Conservation (phyloP, 2,329 filamentous ascomycete species). For the Hypomyces perniciosus region DNA sequence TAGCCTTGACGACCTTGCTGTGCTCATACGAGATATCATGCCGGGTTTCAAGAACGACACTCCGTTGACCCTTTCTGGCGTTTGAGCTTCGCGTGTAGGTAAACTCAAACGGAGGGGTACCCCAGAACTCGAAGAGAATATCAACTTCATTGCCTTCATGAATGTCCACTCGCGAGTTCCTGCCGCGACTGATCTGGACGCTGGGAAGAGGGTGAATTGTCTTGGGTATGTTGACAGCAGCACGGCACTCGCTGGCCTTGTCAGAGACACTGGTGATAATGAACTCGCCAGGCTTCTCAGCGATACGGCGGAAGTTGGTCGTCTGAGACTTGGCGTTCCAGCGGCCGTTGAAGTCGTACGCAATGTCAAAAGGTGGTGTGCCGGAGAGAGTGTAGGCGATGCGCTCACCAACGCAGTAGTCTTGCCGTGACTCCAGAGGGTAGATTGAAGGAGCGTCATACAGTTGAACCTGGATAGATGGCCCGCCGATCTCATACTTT, state of each 20-base stretch:
- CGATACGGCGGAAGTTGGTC: conserved; percentile 87
- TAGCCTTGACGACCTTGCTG: conserved; percentile 74
- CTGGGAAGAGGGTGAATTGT: conserved; percentile 87
- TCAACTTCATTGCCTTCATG: conserved; percentile 94
- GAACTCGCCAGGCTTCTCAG: conserved; percentile 85
- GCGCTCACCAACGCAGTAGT: conserved; percentile 94
- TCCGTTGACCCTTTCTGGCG: conserved; percentile 69
- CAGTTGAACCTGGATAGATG: conserved; percentile 82
- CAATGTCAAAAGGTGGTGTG: conserved; percentile 84
- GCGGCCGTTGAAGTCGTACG: conserved; percentile 79
- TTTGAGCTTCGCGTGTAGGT: conserved; percentile 92
- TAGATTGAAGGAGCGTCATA: conserved; percentile 91
- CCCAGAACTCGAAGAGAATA: conserved; percentile 91
- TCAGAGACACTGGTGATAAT: conserved; percentile 82
- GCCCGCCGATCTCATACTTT: conserved; percentile 62
- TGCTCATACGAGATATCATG: conserved; percentile 81
- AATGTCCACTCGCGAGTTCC: conserved; percentile 78
- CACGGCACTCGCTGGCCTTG: conserved; percentile 80
- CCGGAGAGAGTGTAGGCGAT: conserved; percentile 89
- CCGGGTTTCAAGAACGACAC: conserved; percentile 79
- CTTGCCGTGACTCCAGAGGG: conserved; percentile 71
- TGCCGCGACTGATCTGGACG: conserved; percentile 82
- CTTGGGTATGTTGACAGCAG: conserved; percentile 71
- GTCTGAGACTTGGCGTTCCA: conserved; percentile 74
- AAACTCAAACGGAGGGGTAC: conserved; percentile 94